These are phyloP conservation scores for Lagenaria siceraria DNA, from an alignment of 306 rosid genomes.

Conservation along the genomic window DNA sequence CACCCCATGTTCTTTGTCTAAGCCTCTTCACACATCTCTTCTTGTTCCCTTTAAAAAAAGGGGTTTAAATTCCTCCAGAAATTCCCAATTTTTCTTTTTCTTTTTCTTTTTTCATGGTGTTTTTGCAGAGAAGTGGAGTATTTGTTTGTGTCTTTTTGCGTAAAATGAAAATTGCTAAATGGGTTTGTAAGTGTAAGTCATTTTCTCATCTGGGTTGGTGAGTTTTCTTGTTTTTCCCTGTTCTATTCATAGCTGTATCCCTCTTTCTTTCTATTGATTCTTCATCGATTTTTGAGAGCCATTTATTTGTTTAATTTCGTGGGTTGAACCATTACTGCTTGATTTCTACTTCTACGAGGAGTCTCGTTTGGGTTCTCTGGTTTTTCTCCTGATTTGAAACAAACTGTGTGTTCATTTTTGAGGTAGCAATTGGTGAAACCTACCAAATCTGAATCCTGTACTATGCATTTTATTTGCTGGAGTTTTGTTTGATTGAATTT, in stretches of 20 bases:
- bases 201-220: slow-evolving; percentile 29
- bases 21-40: neutral
- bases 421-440: slow-evolving; percentile 10
- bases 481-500: slow-evolving; percentile 16
- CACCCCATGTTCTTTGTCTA: neutral
- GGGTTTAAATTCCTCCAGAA: neutral
- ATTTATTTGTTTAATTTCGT: slow-evolving; percentile 2
- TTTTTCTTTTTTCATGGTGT: neutral
- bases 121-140: neutral
- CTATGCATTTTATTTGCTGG: slow-evolving; percentile 12
- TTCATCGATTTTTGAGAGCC: slow-evolving; percentile 12
- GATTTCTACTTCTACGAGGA: slow-evolving; percentile 6
- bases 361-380: slow-evolving; percentile 10
- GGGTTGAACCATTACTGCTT: slow-evolving; percentile 5
- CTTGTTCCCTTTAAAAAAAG: neutral
- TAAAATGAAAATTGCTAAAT: slow-evolving; percentile 18
- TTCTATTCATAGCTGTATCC: slow-evolving; percentile 13
- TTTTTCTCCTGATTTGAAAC: neutral
- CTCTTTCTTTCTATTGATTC: slow-evolving; percentile 1
- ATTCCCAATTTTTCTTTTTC: neutral
- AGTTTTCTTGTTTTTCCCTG: slow-evolving; percentile 12
- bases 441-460: slow-evolving; percentile 19
- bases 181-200: slow-evolving; percentile 1
- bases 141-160: slow-evolving; percentile 12
- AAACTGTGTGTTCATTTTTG: neutral